Base-by-base conservation (phyloP, 192 early-diverging fungal genomes). In the Funneliformis geosporum region DNA sequence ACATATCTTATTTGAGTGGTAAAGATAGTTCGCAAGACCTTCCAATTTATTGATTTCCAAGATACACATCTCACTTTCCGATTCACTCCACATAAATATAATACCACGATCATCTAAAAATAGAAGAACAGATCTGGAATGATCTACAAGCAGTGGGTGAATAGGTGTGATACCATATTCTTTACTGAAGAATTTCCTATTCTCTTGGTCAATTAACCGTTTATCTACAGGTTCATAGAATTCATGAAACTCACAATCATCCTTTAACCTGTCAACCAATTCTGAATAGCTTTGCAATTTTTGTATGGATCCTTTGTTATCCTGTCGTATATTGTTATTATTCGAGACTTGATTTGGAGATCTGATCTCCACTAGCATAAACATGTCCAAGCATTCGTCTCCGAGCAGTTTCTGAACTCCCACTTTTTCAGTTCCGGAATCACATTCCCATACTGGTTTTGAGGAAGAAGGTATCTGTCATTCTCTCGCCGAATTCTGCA, bases 51-150 rank as follows among this genome's bases (percentile, higher is more conserved):
- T 21, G 21, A 60, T 60, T 21, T 21, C 59, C 59, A 60, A 60
- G 59, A 12, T 12, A 12, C 21, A 10, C 42, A 69, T 69, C 6
- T 23, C 39, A 14, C 39, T 23, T 38, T 38, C 67, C 67, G 39
- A 38, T 38, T 69, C 67, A 69, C 21, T 43, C 67, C 67, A 69
- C 42, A 38, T 38, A 33, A 69, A 69, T 33, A 69, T 69, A 43
- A 69, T 69, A 12, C 33, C 67, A 69, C 67, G 67, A 69, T 10
- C n/a, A n/a, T n/a, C n/a, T n/a, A n/a, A n/a, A n/a, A n/a, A n/a
- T n/a, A n/a, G n/a, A n/a, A n/a, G n/a, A 69, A 69, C 67, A 23
- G 39, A 38, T 23, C 67, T 33, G 39, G 67, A 69, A 69, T 69
- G 67, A 21, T 69, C 67, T 69, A 69, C 67, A 69, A 69, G 12